Evolutionary conservation across 2,329 filamentous ascomycete species (phyloP).

Genomic region (Geosmithia flava): DNA sequence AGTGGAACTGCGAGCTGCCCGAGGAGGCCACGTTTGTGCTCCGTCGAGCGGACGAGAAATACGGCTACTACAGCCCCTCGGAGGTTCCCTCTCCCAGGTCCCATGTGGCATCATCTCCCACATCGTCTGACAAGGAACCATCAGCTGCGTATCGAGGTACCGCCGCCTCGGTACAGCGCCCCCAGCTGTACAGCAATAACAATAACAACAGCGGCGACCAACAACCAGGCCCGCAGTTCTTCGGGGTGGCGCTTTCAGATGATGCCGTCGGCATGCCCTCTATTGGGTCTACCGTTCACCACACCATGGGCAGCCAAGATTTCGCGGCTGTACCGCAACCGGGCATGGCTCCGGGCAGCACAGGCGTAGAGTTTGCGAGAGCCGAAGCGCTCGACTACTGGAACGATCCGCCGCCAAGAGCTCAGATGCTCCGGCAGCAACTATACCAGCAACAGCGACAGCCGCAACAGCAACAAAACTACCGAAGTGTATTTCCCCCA

Average conservation of each 20-base stretch:
- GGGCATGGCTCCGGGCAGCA: neutral
- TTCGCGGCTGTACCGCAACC: neutral
- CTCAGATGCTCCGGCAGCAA: neutral
- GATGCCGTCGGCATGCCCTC: neutral
- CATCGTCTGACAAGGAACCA: conserved; percentile 12
- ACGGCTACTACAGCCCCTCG: conserved; percentile 55
- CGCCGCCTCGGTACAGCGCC: conserved; percentile 6
- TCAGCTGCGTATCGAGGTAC: neutral
- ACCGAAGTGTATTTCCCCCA: too few relatives aligned
- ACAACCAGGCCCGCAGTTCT: neutral
- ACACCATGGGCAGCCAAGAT: neutral
- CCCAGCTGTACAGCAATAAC: conserved; percentile 2
- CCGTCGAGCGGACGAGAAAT: conserved; percentile 67
- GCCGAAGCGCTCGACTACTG: neutral
- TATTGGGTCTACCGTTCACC: neutral
- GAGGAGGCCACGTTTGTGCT: conserved; percentile 70
- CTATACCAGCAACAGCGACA: neutral
- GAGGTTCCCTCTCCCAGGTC: conserved; percentile 44
- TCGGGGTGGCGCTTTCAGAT: neutral
- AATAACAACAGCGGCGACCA: neutral
- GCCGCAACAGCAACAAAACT: neutral
- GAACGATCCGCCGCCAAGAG: neutral
- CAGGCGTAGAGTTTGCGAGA: neutral
- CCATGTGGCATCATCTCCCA: conserved; percentile 16
- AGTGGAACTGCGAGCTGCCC: conserved; percentile 81